Conservation (phyloP, 371 early-diverging fungal genomes). For the Lichtheimia hyalospora region DNA sequence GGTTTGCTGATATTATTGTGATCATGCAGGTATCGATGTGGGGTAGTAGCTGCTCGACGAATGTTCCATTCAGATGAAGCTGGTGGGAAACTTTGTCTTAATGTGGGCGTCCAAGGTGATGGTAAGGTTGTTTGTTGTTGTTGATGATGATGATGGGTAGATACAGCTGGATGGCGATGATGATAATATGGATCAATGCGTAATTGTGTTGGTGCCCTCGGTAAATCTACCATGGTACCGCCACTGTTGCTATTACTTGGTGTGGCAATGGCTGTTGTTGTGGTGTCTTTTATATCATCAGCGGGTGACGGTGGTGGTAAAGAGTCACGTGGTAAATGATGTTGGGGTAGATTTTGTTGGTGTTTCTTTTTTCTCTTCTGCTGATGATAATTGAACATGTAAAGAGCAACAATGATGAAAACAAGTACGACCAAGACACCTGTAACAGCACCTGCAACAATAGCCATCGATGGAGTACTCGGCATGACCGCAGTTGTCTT, state of each 20-base stretch:
- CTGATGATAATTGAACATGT: slow-evolving; percentile 30
- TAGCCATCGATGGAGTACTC: slow-evolving; percentile 29
- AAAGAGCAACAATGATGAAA: slow-evolving; percentile 31
- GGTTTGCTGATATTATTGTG: slow-evolving; percentile 18
- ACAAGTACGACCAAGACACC: slow-evolving; percentile 36
- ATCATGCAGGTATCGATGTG: not conserved
- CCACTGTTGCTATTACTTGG: too few relatives aligned
- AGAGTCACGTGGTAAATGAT: not conserved
- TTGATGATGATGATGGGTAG: too few relatives aligned
- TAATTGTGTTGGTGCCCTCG: not conserved
- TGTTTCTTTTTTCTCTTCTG: slow-evolving; percentile 7
- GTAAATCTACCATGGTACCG: not conserved
- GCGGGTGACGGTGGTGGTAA: not conserved
- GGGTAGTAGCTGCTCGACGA: slow-evolving; percentile 16
- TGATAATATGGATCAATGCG: not conserved
- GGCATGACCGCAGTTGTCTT: slow-evolving; percentile 1
- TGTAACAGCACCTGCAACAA: slow-evolving; percentile 44
- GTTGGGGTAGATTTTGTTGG: not conserved
- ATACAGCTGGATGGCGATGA: not conserved
- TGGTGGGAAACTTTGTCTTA: slow-evolving; percentile 14
- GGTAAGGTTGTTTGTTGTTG: not conserved
- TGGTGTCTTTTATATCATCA: not conserved
- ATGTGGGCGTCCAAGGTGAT: slow-evolving; percentile 12
- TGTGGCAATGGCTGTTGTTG: not conserved
- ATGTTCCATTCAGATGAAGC: slow-evolving; percentile 10